phyloP scores from a whole-genome alignment of 768 basidiomycete species.

The Dacryopinax spathularia region DNA sequence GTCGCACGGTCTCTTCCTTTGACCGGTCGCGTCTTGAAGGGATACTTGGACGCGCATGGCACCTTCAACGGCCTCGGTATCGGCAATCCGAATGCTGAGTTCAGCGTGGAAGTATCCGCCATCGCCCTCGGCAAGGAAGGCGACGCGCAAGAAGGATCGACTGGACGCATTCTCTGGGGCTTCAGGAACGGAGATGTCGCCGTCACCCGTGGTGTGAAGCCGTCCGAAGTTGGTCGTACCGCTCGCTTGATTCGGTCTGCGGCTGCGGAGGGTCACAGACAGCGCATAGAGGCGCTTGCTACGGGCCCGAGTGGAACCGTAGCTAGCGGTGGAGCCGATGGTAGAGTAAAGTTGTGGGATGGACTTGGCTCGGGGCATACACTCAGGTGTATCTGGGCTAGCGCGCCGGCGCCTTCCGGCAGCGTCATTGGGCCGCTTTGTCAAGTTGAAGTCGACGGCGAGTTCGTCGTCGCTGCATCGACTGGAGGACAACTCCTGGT shows the following conservation, averaged over 20 bases:
- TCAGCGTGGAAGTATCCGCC: conserved; percentile 49
- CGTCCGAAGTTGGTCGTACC: neutral
- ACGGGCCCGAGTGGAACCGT: conserved; percentile 19
- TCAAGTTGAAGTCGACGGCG: neutral
- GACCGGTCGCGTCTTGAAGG: conserved; percentile 52
- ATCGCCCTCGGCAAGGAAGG: conserved; percentile 25
- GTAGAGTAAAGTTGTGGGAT: conserved; percentile 62
- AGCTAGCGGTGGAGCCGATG: conserved; percentile 47
- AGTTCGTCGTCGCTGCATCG: neutral
- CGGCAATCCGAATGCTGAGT: conserved; percentile 64
- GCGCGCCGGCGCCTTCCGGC: neutral
- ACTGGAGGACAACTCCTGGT: neutral
- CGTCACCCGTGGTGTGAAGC: conserved; percentile 26
- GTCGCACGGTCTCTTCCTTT: conserved; percentile 60
- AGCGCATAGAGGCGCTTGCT: neutral
- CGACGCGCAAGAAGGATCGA: conserved; percentile 40
- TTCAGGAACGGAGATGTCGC: conserved; percentile 53
- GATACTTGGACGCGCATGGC: conserved; percentile 52
- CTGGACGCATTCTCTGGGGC: conserved; percentile 61
- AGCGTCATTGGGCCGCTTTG: neutral
- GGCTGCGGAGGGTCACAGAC: neutral
- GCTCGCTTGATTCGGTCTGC: neutral
- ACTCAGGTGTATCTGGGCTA: conserved; percentile 11
- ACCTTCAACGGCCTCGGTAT: conserved; percentile 43
- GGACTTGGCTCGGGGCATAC: conserved; percentile 29